These are phyloP conservation scores for Xylariaceae sp. DNA, from an alignment of 2,329 filamentous ascomycete species.

Conservation along the genomic window DNA sequence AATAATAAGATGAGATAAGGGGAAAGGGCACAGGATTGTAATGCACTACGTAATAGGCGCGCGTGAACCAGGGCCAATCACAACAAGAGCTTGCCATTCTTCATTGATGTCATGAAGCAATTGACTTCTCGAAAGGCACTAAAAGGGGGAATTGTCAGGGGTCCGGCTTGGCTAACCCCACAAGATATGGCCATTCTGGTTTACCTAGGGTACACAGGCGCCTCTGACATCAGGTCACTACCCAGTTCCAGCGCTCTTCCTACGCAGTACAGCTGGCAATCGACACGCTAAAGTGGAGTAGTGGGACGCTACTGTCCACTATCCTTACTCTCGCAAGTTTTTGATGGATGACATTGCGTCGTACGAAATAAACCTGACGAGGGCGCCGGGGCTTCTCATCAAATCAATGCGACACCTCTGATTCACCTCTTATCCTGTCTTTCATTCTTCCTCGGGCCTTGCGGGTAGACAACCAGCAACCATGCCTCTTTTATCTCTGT, in stretches of 20 bases:
- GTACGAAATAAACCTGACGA: conserved; percentile 14
- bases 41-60: conserved; percentile 15
- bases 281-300: background rate
- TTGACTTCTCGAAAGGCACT: background rate
- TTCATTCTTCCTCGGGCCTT: conserved; percentile 8
- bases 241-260: conserved; percentile 3
- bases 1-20: conserved; percentile 1
- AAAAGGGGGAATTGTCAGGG: conserved; percentile 19
- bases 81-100: background rate
- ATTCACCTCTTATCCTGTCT: conserved; percentile 4
- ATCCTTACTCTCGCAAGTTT: conserved; percentile 5
- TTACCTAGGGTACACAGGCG: conserved; percentile 6
- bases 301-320: conserved; percentile 6
- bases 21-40: background rate
- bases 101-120: conserved; percentile 19
- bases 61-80: conserved; percentile 28
- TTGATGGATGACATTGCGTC: conserved; percentile 12
- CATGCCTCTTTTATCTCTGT: conserved; percentile 12
- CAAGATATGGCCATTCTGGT: background rate
- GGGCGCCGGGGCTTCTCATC: conserved; percentile 10
- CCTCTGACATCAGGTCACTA: conserved; percentile 25
- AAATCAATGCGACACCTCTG: conserved; percentile 15
- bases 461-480: conserved; percentile 5
- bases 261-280: background rate
- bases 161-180: conserved; percentile 7